Conservation (phyloP, 78 protist genomes). For the Dictyostelium citrinum region DNA sequence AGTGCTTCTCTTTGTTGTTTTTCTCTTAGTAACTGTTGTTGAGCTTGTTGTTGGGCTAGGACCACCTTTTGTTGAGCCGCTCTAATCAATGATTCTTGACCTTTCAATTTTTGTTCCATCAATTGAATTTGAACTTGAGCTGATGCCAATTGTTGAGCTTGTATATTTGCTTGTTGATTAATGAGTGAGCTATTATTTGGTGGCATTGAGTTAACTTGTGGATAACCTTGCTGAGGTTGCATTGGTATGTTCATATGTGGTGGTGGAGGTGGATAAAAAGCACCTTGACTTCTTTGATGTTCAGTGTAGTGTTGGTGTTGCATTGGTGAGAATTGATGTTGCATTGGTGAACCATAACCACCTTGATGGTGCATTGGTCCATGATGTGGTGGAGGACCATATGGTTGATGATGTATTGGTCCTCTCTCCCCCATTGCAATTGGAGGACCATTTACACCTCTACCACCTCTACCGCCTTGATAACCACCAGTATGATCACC, state of each 20-base stretch:
- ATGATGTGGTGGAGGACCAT: background rate
- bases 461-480: background rate
- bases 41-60: conserved; percentile 38
- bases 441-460: background rate
- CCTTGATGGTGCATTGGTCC: background rate
- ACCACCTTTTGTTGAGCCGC: background rate
- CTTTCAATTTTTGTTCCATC: background rate
- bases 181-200: background rate
- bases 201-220: background rate
- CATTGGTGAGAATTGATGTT: background rate
- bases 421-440: background rate
- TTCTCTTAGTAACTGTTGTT: conserved; percentile 5
- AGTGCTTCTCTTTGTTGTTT: background rate
- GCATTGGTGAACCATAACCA: background rate
- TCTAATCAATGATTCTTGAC: background rate
- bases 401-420: background rate
- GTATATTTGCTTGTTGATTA: background rate
- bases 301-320: background rate
- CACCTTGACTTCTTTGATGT: background rate
- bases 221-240: background rate
- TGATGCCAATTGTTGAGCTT: conserved; percentile 6
- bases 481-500: background rate
- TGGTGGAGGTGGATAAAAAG: background rate
- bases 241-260: background rate
- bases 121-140: background rate